Percentiles rank a stretch among this genome's conserved stretches.
Evolutionary conservation across 1,139 yeast species (phyloP).

Genomic region (Geotrichum reessii): DNA sequence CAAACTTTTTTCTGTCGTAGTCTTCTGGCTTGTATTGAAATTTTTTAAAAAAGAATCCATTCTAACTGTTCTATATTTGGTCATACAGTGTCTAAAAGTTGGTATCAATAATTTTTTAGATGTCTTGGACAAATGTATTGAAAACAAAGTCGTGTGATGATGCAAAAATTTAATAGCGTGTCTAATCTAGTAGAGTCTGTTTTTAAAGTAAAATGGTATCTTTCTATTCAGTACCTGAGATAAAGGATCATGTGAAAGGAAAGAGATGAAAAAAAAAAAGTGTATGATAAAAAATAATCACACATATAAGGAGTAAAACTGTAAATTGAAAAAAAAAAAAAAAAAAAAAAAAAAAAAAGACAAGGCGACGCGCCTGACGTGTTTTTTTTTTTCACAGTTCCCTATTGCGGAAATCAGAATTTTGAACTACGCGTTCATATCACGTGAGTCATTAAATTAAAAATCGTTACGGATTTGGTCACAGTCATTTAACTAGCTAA

Average conservation of each 20-base stretch:
- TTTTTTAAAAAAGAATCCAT: neutral
- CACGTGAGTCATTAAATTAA: neutral
- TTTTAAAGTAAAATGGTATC: too few relatives aligned
- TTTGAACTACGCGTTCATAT: neutral
- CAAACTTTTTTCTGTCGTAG: neutral
- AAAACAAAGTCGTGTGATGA: too few relatives aligned
- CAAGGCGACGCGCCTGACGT: constrained; percentile 2
- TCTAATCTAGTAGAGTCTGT: too few relatives aligned
- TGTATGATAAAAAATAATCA: too few relatives aligned
- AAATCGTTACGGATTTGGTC: neutral
- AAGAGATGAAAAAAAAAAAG: neutral
- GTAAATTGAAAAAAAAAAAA: neutral
- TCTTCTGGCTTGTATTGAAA: neutral
- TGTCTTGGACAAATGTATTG: too few relatives aligned
- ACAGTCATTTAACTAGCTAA: neutral
- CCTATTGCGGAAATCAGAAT: neutral
- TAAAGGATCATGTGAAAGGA: too few relatives aligned
- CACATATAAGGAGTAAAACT: too few relatives aligned
- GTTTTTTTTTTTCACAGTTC: neutral
- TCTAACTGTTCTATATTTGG: neutral
- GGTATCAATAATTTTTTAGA: too few relatives aligned
- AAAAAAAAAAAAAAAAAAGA: neutral
- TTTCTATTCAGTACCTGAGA: too few relatives aligned
- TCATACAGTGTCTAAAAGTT: neutral
- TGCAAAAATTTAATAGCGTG: too few relatives aligned